Conservation (phyloP, 2,329 filamentous ascomycete species). For the Fusarium keratoplasticum region DNA sequence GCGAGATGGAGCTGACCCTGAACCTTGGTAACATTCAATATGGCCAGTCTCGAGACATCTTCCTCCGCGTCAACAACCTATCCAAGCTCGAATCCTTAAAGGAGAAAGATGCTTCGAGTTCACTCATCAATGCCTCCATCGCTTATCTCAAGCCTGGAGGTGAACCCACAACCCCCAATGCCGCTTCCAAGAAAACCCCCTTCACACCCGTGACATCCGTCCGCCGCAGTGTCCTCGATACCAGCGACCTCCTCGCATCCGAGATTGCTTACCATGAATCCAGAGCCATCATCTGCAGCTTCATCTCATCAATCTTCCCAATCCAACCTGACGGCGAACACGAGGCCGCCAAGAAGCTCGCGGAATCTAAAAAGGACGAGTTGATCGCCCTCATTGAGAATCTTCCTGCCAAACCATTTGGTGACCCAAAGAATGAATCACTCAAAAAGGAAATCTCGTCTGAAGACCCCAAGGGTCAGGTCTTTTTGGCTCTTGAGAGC, state of each 20-base stretch:
- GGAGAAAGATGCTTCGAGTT: conserved; percentile 12
- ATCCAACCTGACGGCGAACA: conserved; percentile 50
- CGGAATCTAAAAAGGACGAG: conserved; percentile 26
- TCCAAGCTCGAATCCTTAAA: conserved; percentile 14
- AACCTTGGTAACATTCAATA: conserved; percentile 67
- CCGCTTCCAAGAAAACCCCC: not conserved
- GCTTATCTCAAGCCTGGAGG: conserved; percentile 46
- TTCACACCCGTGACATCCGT: not conserved
- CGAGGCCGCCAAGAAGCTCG: not conserved
- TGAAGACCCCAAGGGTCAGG: conserved; percentile 59
- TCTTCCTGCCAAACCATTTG: conserved; percentile 50
- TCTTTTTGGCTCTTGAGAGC: conserved; percentile 59
- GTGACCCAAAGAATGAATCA: conserved; percentile 56
- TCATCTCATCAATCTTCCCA: conserved; percentile 59
- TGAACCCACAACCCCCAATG: not conserved
- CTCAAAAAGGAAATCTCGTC: conserved; percentile 63
- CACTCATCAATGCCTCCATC: conserved; percentile 50
- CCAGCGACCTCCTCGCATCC: conserved; percentile 42
- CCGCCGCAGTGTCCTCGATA: conserved; percentile 33
- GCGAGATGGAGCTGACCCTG: conserved; percentile 50
- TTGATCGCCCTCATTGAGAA: conserved; percentile 48
- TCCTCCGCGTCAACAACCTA: conserved; percentile 52
- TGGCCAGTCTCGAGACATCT: conserved; percentile 70
- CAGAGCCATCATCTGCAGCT: conserved; percentile 62
- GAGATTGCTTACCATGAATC: conserved; percentile 64